Base-by-base conservation (phyloP, 225 moss, liverwort and hornwort species). In the Pseudisothecium myosuroides region DNA sequence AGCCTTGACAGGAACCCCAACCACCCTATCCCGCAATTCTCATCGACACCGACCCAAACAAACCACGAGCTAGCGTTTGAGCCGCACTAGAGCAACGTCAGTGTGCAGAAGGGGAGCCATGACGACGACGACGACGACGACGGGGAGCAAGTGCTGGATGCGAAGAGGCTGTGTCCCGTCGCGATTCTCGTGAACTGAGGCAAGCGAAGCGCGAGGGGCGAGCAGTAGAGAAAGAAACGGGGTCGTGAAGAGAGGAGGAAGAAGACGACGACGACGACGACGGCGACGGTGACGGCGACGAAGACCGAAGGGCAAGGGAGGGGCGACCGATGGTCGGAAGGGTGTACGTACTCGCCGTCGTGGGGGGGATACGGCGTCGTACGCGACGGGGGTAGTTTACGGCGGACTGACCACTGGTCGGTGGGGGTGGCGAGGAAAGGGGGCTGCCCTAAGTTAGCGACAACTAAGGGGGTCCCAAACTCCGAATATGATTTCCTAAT, bases 111-210 rank as follows among this genome's bases (percentile, higher is more conserved):
- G 82, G 76, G 86, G 45, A 61, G 63, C 55, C 47, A 72, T 55
- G 56, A 72, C 85, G 72, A 83, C 29, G 73, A 83, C 26, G 31
- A 34, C 18, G 36, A 28, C 7, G 7, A 45, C 45, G 45, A 45
- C 45, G 45, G 45, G n/a, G n/a, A n/a, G n/a, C n/a, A n/a, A n/a
- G n/a, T n/a, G n/a, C n/a, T n/a, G n/a, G n/a, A n/a, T n/a, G n/a
- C n/a, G n/a, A 31, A 47, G 13, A 75, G 68, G 80, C 80, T 28
- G 80, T 59, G 41, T 59, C 80, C 60, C 82, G 63, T 34, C 90
- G 88, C 92, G 83, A 72, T 62, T 92, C 90, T 88, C 88, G 89
- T 84, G 92, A 90, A 82, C 74, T 55, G 39, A n/a, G 65, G 47
- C 63, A 29, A 63, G 61, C 72, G 28, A 41, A 39, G 65, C 58